Evolutionary conservation across 2,329 filamentous ascomycete genomes (phyloP).

Genomic region (Paraconiothyrium brasiliense): DNA sequence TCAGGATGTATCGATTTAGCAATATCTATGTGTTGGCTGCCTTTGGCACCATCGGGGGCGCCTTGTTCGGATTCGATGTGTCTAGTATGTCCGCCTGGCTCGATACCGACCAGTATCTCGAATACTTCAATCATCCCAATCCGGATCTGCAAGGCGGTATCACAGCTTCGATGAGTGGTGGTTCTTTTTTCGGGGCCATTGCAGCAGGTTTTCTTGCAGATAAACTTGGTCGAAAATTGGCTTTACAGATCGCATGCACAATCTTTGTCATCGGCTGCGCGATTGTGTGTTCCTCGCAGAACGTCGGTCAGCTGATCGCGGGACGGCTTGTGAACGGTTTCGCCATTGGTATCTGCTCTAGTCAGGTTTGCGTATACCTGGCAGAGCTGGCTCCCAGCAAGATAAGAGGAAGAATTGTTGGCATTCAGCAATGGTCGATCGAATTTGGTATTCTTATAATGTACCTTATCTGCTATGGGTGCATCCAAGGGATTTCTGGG

Average conservation of each 20-base stretch:
- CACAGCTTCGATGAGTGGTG: constrained; percentile 59
- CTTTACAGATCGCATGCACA: constrained; percentile 59
- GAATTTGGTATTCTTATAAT: constrained; percentile 37
- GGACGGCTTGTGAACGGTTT: constrained; percentile 58
- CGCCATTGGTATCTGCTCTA: constrained; percentile 55
- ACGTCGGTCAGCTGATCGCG: constrained; percentile 55
- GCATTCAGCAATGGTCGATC: constrained; percentile 57
- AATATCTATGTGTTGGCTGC: constrained; percentile 64
- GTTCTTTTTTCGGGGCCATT: constrained; percentile 59
- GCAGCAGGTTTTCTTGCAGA: constrained; percentile 62
- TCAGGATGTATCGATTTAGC: constrained; percentile 47
- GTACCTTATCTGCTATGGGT: constrained; percentile 61
- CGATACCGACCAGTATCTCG: constrained; percentile 59
- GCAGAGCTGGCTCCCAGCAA: constrained; percentile 56
- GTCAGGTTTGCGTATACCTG: constrained; percentile 57
- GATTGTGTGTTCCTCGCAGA: constrained; percentile 53
- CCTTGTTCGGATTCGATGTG: constrained; percentile 67
- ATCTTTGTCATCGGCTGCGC: constrained; percentile 56
- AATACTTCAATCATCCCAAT: constrained; percentile 59
- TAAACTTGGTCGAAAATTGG: constrained; percentile 56
- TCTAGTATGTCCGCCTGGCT: constrained; percentile 65
- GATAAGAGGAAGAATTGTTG: constrained; percentile 54
- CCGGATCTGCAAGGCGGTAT: constrained; percentile 61
- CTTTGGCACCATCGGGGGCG: constrained; percentile 63
- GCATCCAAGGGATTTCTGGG: constrained; percentile 23